Conservation (phyloP, 2,329 filamentous ascomycete species). For the Cercospora beticola region DNA sequence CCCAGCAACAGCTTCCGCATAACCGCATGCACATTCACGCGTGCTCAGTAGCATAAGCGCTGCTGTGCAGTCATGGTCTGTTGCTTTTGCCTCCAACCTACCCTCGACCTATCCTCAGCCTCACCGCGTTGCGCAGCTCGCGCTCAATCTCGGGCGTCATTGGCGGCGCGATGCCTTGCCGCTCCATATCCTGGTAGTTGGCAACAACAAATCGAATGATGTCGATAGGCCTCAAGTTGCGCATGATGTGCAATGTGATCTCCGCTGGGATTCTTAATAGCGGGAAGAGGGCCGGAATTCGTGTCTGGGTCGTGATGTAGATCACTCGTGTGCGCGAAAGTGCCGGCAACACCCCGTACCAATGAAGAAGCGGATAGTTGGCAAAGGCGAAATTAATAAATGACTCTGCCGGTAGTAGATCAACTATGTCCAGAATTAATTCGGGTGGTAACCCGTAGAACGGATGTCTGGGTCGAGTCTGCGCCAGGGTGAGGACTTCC, state of each 20-base stretch:
- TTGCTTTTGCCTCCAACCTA: not conserved
- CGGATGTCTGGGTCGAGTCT: conserved; percentile 28
- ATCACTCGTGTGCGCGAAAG: conserved; percentile 34
- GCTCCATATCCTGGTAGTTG: conserved; percentile 38
- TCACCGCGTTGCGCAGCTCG: conserved; percentile 14
- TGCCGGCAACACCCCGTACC: conserved; percentile 40
- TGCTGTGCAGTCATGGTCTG: not conserved
- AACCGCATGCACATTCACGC: not conserved
- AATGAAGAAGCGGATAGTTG: conserved; percentile 46
- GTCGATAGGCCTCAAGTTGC: conserved; percentile 40
- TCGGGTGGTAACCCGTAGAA: conserved; percentile 49
- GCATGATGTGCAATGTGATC: conserved; percentile 43
- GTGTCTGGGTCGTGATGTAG: conserved; percentile 35
- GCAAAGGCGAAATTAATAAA: conserved; percentile 50
- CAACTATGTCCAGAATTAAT: conserved; percentile 48
- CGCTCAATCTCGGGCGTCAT: conserved; percentile 30
- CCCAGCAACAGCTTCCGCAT: not conserved
- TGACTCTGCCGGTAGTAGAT: conserved; percentile 41
- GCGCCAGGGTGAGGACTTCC: conserved; percentile 9
- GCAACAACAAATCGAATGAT: conserved; percentile 43
- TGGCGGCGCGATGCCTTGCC: conserved; percentile 38
- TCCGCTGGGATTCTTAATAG: conserved; percentile 42
- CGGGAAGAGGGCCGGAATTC: conserved; percentile 33
- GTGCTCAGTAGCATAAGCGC: not conserved
- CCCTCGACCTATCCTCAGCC: conserved; percentile 7